Base-by-base conservation (phyloP, 2,329 filamentous ascomycete species). In the Monilinia polystroma region DNA sequence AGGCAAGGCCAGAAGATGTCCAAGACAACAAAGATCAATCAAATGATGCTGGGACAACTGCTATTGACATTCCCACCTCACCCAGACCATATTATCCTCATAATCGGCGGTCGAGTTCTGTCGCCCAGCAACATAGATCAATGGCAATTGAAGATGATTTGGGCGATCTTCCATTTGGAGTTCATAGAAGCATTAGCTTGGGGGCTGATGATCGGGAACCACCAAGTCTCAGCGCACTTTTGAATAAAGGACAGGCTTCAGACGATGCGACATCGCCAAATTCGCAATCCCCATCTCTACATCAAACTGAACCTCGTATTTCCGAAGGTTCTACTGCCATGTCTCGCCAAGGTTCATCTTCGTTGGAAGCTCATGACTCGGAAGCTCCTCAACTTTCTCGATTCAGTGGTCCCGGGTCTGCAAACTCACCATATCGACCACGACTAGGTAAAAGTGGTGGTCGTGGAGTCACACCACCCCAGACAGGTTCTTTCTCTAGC, bases 11-110 rank as follows among this genome's bases (percentile, higher is more conserved):
- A 4, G 72, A 75, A 56, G 73, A 73, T 68, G 70, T 69, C 54
- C 65, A 68, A 5, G 73, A 73, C 60, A 71, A 51, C 11, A 51
- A 72, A 45, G 68, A 70, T 26, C 66, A 77, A 18, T 68, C 79
- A 38, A 82, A 80, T 14, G 79, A 81, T 63, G 80, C 85, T 66
- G 85, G 84, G 3, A 85, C 86, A 0, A 87, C 82, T 26, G 89
- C 89, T 1, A 92, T 92, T 65, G 88, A 91, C 70, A 92, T 92
- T 53, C 90, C 90, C 0, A 81, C 88, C 1, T 92, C 89, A 0
- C 90, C 90, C 4, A 83, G 89, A 60, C 80, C 82, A 70, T 79
- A 80, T 41, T 81, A 80, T 41, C 80, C 80, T 3, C 81, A 85
- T 69, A 82, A 81, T 56, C 81, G 90, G 64, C 81, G 89, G n/a